Conservation (phyloP, 176 grass and related monocot genomes). For the Puccinellia tenuiflora region DNA sequence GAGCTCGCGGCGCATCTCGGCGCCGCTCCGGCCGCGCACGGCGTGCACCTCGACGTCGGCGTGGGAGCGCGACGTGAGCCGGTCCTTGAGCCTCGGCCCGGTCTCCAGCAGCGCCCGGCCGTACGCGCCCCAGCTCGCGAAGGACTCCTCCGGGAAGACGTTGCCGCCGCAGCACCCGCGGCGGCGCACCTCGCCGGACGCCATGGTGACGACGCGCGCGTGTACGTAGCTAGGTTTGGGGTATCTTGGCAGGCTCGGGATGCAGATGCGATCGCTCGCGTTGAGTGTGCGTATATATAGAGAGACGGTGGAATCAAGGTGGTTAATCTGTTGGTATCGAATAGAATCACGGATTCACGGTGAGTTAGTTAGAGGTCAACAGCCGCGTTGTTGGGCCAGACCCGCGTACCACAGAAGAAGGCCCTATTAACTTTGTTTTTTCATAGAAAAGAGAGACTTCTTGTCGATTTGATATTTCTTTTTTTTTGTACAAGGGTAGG, state of each 20-base stretch:
- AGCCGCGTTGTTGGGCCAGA: too few relatives aligned
- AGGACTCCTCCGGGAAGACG: conserved; percentile 72
- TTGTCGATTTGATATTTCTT: too few relatives aligned
- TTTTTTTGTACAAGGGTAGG: too few relatives aligned
- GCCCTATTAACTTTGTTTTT: too few relatives aligned
- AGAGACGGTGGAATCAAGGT: too few relatives aligned
- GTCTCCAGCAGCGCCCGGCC: conserved; percentile 50
- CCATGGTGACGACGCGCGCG: not conserved
- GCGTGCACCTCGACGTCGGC: conserved; percentile 57
- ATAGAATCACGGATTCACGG: too few relatives aligned
- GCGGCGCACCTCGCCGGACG: conserved; percentile 14
- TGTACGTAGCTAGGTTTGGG: too few relatives aligned
- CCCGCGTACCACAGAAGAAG: too few relatives aligned
- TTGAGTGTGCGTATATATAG: not conserved
- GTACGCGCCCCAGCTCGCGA: conserved; percentile 66
- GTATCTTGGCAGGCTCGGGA: not conserved
- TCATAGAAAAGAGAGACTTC: too few relatives aligned
- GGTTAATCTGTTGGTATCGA: too few relatives aligned
- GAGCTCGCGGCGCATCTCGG: conserved; percentile 60
- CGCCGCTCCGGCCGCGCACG: conserved; percentile 49
- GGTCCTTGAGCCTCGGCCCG: conserved; percentile 40
- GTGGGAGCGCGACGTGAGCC: conserved; percentile 42
- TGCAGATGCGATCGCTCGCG: not conserved
- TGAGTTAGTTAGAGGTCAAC: too few relatives aligned
- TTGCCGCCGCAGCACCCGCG: conserved; percentile 11